A percentile compares a stretch with the other conserved stretches of the same genome.
phyloP scores from a whole-genome alignment of 345 rosid genomes.

The Clausena lansium region DNA sequence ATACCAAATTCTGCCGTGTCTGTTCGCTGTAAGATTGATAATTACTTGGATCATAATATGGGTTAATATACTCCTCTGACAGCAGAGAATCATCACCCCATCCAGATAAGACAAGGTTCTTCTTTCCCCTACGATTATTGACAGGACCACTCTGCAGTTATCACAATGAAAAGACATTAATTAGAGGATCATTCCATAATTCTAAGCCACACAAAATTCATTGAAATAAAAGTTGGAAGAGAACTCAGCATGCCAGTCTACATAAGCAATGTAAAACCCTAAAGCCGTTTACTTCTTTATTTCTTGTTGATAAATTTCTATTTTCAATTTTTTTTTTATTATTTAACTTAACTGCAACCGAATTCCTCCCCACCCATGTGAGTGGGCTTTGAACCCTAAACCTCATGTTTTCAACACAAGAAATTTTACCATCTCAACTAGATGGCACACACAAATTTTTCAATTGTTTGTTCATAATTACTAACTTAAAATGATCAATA shows the following conservation, averaged over 20 bases:
- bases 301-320: background rate
- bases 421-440: too few relatives aligned
- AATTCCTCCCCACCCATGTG: too few relatives aligned
- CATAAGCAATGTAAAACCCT: background rate
- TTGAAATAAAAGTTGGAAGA: background rate
- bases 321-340: background rate
- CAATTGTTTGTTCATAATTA: background rate
- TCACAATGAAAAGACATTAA: background rate
- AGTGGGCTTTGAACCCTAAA: too few relatives aligned
- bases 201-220: background rate
- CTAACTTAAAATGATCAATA: too few relatives aligned
- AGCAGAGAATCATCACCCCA: conserved; percentile 92
- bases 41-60: conserved; percentile 51
- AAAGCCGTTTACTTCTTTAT: background rate
- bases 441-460: too few relatives aligned
- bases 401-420: too few relatives aligned
- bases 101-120: conserved; percentile 86
- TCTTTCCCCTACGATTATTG: conserved; percentile 75
- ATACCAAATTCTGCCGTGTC: conserved; percentile 77
- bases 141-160: conserved; percentile 64
- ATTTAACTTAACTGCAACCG: too few relatives aligned
- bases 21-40: conserved; percentile 67
- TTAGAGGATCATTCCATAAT: background rate
- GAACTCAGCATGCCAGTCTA: background rate
- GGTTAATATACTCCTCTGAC: conserved; percentile 67